Evolutionary conservation across 495 filamentous ascomycete species (phyloP).

Genomic region (Cenococcum geophilum): DNA sequence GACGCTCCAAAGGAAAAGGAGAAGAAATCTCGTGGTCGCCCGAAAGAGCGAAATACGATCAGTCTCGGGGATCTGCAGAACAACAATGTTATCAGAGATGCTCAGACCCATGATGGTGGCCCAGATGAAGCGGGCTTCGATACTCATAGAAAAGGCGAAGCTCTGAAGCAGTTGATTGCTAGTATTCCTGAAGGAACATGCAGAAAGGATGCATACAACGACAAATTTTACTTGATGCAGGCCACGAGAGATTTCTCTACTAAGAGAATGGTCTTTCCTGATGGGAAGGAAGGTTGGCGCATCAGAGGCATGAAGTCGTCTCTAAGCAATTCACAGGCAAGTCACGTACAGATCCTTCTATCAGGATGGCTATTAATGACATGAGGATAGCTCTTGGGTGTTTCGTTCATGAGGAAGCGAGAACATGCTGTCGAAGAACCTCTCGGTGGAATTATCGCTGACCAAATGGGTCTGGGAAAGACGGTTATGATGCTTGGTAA

Average conservation of each 20-base stretch:
- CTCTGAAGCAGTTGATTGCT: constrained; percentile 35
- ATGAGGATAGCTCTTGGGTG: constrained; percentile 40
- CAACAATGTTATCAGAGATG: constrained; percentile 31
- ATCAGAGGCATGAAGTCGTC: constrained; percentile 45
- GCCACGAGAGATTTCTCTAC: constrained; percentile 42
- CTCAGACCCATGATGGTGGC: constrained; percentile 19
- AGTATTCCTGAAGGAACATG: constrained; percentile 27
- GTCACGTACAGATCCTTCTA: neutral
- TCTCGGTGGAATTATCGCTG: constrained; percentile 51
- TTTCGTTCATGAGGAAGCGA: constrained; percentile 52
- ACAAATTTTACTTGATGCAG: constrained; percentile 31
- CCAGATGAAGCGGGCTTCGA: constrained; percentile 23
- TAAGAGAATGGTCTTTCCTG: constrained; percentile 33
- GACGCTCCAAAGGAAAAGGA: constrained; percentile 2
- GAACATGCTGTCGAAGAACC: constrained; percentile 44
- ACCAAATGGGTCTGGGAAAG: constrained; percentile 62
- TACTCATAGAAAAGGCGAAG: constrained; percentile 22
- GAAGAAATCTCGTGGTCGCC: constrained; percentile 13
- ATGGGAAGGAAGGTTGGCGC: constrained; percentile 43
- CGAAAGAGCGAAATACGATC: neutral
- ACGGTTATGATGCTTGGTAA: constrained; percentile 47
- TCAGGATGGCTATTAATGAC: neutral
- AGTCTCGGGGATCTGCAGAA: constrained; percentile 10
- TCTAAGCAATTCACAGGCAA: constrained; percentile 47
- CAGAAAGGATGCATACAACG: constrained; percentile 15